Evolutionary conservation across 495 filamentous ascomycete species (phyloP).

Genomic region (Penicillium silybi): DNA sequence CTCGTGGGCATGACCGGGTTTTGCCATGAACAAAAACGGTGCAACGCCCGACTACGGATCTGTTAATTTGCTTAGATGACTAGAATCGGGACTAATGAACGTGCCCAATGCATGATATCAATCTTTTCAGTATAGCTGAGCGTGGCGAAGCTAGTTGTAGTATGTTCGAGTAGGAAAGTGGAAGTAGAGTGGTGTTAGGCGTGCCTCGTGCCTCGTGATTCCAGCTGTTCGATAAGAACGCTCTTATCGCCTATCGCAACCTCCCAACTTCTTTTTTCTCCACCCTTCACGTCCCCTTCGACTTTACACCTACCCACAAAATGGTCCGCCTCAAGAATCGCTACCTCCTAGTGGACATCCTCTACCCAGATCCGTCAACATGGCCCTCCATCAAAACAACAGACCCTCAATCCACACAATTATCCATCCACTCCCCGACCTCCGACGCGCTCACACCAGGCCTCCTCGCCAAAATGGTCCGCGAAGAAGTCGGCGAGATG

Average conservation of each 20-base stretch:
- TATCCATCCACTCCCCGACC: slow-evolving; percentile 75
- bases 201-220: too few relatives aligned
- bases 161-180: not conserved
- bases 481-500: slow-evolving; percentile 60
- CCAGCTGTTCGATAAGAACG: slow-evolving; percentile 2
- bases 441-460: slow-evolving; percentile 59
- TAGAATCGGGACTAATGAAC: slow-evolving; percentile 32
- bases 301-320: not conserved
- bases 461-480: slow-evolving; percentile 62
- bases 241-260: slow-evolving; percentile 14
- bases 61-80: slow-evolving; percentile 35
- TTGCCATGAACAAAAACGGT: slow-evolving; percentile 19
- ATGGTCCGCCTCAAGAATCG: slow-evolving; percentile 97
- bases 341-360: slow-evolving; percentile 86
- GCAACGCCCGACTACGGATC: slow-evolving; percentile 26
- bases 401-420: slow-evolving; percentile 28
- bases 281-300: not conserved
- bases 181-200: not conserved
- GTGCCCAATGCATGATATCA: slow-evolving; percentile 27
- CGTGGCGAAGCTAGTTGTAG: not conserved
- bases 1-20: slow-evolving; percentile 30
- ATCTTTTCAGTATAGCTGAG: not conserved
- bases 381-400: slow-evolving; percentile 17
- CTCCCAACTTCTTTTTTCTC: slow-evolving; percentile 5
- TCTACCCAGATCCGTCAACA: slow-evolving; percentile 66